phyloP scores from a whole-genome alignment of 139 green algal genomes.

The Auxenochlorella pyrenoidosa region DNA sequence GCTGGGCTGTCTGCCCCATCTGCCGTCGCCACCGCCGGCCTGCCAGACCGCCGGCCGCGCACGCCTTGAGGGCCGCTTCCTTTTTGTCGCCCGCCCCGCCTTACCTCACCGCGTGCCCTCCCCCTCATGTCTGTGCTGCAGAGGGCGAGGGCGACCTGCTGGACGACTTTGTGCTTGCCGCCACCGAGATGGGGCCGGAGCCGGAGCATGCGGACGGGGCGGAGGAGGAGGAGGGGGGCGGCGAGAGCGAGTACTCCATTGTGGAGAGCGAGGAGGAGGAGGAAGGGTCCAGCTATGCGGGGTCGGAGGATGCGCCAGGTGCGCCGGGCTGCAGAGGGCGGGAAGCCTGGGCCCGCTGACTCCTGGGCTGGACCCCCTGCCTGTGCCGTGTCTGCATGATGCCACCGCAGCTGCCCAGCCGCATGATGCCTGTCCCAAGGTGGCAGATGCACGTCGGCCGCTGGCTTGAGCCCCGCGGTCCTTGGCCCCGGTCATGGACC shows the following conservation, averaged over 20 bases:
- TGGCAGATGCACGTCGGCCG: not conserved
- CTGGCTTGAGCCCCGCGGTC: too few species aligned
- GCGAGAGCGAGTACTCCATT: not conserved
- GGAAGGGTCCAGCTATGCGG: conserved; percentile 7
- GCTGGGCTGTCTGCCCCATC: too few species aligned
- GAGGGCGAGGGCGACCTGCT: conserved; percentile 67
- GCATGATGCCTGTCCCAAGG: not conserved
- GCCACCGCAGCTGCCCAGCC: too few species aligned
- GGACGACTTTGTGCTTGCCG: conserved; percentile 77
- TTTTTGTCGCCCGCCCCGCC: too few species aligned
- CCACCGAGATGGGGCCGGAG: conserved; percentile 36
- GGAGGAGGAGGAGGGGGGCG: not conserved
- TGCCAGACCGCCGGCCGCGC: too few species aligned
- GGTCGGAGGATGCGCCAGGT: conserved; percentile 7
- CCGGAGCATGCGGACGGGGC: not conserved
- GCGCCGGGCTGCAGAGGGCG: not conserved
- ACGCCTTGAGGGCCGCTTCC: too few species aligned
- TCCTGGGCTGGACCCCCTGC: too few species aligned
- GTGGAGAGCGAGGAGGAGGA: conserved; percentile 19
- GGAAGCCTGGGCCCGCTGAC: too few species aligned
- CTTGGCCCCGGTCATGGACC: too few species aligned
- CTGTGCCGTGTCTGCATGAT: too few species aligned
- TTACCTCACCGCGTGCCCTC: too few species aligned
- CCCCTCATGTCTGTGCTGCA: not conserved
- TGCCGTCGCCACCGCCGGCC: too few species aligned